These are phyloP conservation scores for Vanrija sp. DNA, from an alignment of 1,284 basidiomycete genomes.

Conservation along the genomic window DNA sequence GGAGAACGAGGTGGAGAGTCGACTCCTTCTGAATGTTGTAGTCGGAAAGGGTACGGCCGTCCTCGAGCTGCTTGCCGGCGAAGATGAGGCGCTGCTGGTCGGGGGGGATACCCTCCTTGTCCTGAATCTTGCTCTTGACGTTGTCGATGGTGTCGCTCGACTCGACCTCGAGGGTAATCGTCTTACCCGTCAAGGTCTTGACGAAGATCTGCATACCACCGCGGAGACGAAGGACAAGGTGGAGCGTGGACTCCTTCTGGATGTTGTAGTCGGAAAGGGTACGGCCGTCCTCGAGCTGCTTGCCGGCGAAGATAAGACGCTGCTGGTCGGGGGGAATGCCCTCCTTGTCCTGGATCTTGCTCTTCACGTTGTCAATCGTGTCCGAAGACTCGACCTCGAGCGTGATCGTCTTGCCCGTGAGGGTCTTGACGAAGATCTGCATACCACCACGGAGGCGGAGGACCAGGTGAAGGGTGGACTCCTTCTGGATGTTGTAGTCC, in stretches of 20 bases:
- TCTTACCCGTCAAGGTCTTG: conserved; percentile 57
- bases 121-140: conserved; percentile 58
- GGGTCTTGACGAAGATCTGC: conserved; percentile 82
- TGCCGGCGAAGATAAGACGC: conserved; percentile 95
- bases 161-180: conserved; percentile 58
- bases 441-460: conserved; percentile 80
- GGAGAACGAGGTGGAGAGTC: conserved; percentile 51
- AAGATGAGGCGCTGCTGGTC: conserved; percentile 94
- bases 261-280: conserved; percentile 89
- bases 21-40: conserved; percentile 59
- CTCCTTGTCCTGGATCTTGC: conserved; percentile 94
- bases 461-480: conserved; percentile 92
- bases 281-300: conserved; percentile 93
- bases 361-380: conserved; percentile 97
- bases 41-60: conserved; percentile 88
- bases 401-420: conserved; percentile 98
- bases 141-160: conserved; percentile 60
- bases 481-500: conserved; percentile 96
- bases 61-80: conserved; percentile 93
- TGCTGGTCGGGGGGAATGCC: conserved; percentile 83
- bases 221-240: conserved; percentile 83
- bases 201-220: conserved; percentile 77
- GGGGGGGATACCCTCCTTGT: conserved; percentile 72
- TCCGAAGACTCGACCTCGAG: conserved; percentile 87
- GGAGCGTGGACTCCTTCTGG: conserved; percentile 93